Evolutionary conservation across 768 basidiomycete species (phyloP).

Genomic region (Hortiboletus campestris): DNA sequence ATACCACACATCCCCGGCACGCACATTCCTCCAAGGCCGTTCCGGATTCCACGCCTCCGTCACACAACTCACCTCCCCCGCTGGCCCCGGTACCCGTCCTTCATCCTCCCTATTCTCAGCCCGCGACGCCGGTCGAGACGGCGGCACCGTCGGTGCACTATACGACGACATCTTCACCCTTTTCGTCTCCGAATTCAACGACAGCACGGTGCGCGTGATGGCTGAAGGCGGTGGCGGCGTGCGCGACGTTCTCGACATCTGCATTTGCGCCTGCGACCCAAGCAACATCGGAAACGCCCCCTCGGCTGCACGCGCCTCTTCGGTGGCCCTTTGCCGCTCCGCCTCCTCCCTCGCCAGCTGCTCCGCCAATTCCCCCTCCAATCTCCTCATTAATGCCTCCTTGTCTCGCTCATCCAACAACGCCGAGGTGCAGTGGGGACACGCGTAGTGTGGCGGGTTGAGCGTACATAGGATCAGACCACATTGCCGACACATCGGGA

Average conservation of each 20-base stretch:
- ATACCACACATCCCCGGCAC: constrained; percentile 36
- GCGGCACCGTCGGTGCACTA: constrained; percentile 32
- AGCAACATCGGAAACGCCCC: constrained; percentile 63
- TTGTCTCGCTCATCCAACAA: constrained; percentile 38
- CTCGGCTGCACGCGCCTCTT: constrained; percentile 47
- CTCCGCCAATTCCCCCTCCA: constrained; percentile 45
- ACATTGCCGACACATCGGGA: constrained; percentile 53
- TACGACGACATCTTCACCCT: constrained; percentile 56
- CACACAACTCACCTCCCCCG: constrained; percentile 37
- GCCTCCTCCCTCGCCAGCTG: constrained; percentile 48
- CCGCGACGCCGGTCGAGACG: constrained; percentile 37
- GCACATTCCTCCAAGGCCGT: constrained; percentile 47
- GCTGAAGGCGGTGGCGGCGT: constrained; percentile 28
- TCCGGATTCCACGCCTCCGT: constrained; percentile 24
- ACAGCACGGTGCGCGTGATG: constrained; percentile 57
- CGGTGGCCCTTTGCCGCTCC: constrained; percentile 44
- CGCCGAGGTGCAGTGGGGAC: constrained; percentile 49
- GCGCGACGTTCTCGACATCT: constrained; percentile 10
- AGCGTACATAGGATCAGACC: constrained; percentile 62
- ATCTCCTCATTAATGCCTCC: constrained; percentile 37
- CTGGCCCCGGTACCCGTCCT: constrained; percentile 40
- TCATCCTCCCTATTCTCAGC: constrained; percentile 36
- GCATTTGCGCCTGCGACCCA: constrained; percentile 7
- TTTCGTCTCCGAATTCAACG: constrained; percentile 51
- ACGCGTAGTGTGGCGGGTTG: constrained; percentile 53